phyloP scores from a whole-genome alignment of 495 filamentous ascomycete genomes.

The Astrothelium macrocarpum region DNA sequence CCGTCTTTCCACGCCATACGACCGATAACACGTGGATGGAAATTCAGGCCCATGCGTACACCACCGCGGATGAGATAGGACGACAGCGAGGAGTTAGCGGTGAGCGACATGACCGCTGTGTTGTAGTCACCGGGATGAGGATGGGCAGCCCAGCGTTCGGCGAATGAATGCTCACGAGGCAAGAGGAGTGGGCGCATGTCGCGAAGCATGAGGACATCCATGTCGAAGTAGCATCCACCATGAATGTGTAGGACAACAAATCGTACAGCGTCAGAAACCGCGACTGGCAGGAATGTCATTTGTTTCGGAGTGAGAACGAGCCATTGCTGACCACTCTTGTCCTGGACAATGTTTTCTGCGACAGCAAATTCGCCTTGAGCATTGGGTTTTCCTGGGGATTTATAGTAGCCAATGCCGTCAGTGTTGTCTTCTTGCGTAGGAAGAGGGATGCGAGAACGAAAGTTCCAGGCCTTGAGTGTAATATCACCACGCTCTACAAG shows the following conservation, averaged over 20 bases:
- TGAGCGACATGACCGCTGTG: slow-evolving; percentile 48
- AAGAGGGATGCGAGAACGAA: slow-evolving; percentile 44
- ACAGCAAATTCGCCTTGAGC: slow-evolving; percentile 36
- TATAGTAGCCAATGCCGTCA: slow-evolving; percentile 36
- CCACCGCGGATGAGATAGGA: slow-evolving; percentile 47
- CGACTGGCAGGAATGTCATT: slow-evolving; percentile 39
- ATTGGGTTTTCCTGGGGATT: slow-evolving; percentile 31
- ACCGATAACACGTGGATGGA: slow-evolving; percentile 46
- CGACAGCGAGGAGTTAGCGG: slow-evolving; percentile 46
- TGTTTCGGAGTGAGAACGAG: slow-evolving; percentile 43
- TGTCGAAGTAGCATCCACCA: slow-evolving; percentile 48
- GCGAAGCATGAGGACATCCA: slow-evolving; percentile 48
- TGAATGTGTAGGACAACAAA: slow-evolving; percentile 48
- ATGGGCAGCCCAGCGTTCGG: slow-evolving; percentile 49
- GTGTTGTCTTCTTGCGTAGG: slow-evolving; percentile 35
- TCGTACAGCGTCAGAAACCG: slow-evolving; percentile 35
- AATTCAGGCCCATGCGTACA: slow-evolving; percentile 50
- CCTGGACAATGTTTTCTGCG: slow-evolving; percentile 40
- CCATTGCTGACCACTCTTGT: slow-evolving; percentile 41
- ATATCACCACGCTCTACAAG: slow-evolving; percentile 47
- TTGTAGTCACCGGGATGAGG: slow-evolving; percentile 47
- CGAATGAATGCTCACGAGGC: slow-evolving; percentile 41
- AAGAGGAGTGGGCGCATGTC: slow-evolving; percentile 47
- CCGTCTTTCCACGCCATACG: slow-evolving; percentile 49
- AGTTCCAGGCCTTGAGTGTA: slow-evolving; percentile 42